These are phyloP conservation scores for Sporisorium sorghi DNA, from an alignment of 1,284 basidiomycete genomes.

Conservation along the genomic window DNA sequence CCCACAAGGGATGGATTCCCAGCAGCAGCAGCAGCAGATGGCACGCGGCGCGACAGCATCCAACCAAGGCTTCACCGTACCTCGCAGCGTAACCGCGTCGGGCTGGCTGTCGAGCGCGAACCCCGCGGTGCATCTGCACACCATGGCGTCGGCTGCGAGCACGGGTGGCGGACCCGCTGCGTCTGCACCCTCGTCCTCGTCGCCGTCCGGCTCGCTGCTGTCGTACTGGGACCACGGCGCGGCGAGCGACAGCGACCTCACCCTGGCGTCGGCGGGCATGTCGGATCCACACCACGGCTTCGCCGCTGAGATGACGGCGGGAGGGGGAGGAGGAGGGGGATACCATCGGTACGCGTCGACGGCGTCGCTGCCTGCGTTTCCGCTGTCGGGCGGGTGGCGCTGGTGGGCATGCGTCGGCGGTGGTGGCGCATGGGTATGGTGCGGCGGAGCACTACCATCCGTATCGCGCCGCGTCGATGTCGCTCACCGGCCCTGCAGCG, in stretches of 20 bases:
- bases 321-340: not conserved
- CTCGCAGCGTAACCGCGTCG: conserved; percentile 20
- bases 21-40: not conserved
- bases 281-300: conserved; percentile 18
- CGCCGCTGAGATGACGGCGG: conserved; percentile 12
- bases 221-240: conserved; percentile 36
- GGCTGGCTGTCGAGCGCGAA: conserved; percentile 22
- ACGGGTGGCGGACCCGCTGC: not conserved
- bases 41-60: conserved; percentile 1
- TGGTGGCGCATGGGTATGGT: conserved; percentile 22
- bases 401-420: conserved; percentile 3
- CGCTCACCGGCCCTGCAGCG: not conserved
- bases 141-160: not conserved
- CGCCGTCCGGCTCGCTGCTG: conserved; percentile 29
- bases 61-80: conserved; percentile 21
- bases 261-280: conserved; percentile 26
- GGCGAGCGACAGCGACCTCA: conserved; percentile 25
- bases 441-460: conserved; percentile 20
- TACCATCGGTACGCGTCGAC: conserved; percentile 32
- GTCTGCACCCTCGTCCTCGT: conserved; percentile 19
- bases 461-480: conserved; percentile 20
- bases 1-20: conserved; percentile 1
- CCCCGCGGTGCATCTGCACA: conserved; percentile 8
- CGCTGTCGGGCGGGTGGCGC: conserved; percentile 15
- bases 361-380: conserved; percentile 19